A percentile compares a stretch with the other conserved stretches of the same genome.
Evolutionary conservation across 148 eudicot species (phyloP).

Genomic region (Fallopia convolvulus): DNA sequence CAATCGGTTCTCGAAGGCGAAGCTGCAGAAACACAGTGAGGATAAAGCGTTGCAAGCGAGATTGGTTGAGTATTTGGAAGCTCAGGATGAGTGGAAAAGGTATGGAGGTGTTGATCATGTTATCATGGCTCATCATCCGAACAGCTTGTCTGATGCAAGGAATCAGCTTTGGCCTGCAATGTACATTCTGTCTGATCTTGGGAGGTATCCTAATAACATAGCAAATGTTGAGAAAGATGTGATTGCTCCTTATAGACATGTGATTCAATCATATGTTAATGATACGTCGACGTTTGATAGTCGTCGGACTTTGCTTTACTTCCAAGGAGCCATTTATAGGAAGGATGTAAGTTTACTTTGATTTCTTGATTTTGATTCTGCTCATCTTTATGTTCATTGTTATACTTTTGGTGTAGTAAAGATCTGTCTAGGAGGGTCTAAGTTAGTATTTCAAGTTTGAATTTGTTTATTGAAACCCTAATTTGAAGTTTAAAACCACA

Average conservation of each 20-base stretch:
- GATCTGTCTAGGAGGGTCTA: neutral
- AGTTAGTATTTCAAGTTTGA: too few relatives aligned
- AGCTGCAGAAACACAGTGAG: slow-evolving; percentile 29
- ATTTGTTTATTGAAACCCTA: too few relatives aligned
- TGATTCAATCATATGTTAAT: slow-evolving; percentile 45
- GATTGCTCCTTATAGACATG: slow-evolving; percentile 86
- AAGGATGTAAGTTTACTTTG: slow-evolving; percentile 80
- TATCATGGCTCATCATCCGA: slow-evolving; percentile 89
- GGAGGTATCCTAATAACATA: slow-evolving; percentile 80
- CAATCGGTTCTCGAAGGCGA: slow-evolving; percentile 52
- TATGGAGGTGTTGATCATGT: slow-evolving; percentile 90
- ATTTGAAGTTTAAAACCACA: too few relatives aligned
- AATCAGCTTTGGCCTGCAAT: slow-evolving; percentile 77
- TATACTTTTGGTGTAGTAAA: neutral
- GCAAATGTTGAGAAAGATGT: slow-evolving; percentile 92
- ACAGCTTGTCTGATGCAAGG: slow-evolving; percentile 74
- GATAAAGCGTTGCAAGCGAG: slow-evolving; percentile 56
- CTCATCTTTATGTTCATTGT: neutral
- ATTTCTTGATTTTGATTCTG: too few relatives aligned
- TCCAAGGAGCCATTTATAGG: slow-evolving; percentile 89
- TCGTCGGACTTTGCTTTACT: slow-evolving; percentile 72
- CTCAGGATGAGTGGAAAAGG: slow-evolving; percentile 79
- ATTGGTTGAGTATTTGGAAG: slow-evolving; percentile 53
- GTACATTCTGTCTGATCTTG: slow-evolving; percentile 82
- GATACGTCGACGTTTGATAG: slow-evolving; percentile 66